These are phyloP conservation scores for Talaromyces albobiverticillius DNA, from an alignment of 2,329 filamentous ascomycete species.

Conservation along the genomic window DNA sequence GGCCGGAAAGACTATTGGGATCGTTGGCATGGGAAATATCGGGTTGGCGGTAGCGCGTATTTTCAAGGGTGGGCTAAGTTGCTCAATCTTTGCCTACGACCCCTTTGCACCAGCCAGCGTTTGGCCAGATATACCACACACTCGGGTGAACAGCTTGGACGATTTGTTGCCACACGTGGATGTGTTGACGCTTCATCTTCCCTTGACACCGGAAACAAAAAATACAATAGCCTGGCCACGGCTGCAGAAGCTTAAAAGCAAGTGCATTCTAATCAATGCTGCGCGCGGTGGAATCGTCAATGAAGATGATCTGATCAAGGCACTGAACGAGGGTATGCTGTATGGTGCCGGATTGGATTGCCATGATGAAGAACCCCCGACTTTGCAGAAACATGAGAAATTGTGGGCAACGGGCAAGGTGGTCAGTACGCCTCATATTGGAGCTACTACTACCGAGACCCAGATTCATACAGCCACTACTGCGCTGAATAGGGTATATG, in stretches of 20 bases:
- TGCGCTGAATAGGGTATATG: not conserved
- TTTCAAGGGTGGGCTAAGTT: slow-evolving; percentile 36
- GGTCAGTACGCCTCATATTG: not conserved
- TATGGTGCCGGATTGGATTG: slow-evolving; percentile 48
- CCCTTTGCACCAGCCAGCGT: slow-evolving; percentile 28
- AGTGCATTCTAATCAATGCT: slow-evolving; percentile 48
- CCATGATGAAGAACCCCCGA: not conserved
- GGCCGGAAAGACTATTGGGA: slow-evolving; percentile 33
- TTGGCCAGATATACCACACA: not conserved
- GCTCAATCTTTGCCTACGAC: slow-evolving; percentile 36
- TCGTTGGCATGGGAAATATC: slow-evolving; percentile 42
- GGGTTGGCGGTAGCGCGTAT: slow-evolving; percentile 36
- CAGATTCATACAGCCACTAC: not conserved
- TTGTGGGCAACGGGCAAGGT: not conserved
- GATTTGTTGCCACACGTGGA: not conserved
- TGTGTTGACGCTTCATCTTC: not conserved
- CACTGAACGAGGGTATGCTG: slow-evolving; percentile 42
- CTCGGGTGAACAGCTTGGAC: not conserved
- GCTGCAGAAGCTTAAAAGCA: slow-evolving; percentile 29
- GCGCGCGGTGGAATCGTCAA: slow-evolving; percentile 51
- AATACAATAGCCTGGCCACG: not conserved
- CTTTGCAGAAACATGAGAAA: not conserved
- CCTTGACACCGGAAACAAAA: not conserved
- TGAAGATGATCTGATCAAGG: slow-evolving; percentile 45
- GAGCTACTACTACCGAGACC: not conserved